A percentile compares a stretch with the other conserved stretches of the same genome.
Conservation (phyloP, 352 stramenopile species). For the Phytophthora pseudosyringae region DNA sequence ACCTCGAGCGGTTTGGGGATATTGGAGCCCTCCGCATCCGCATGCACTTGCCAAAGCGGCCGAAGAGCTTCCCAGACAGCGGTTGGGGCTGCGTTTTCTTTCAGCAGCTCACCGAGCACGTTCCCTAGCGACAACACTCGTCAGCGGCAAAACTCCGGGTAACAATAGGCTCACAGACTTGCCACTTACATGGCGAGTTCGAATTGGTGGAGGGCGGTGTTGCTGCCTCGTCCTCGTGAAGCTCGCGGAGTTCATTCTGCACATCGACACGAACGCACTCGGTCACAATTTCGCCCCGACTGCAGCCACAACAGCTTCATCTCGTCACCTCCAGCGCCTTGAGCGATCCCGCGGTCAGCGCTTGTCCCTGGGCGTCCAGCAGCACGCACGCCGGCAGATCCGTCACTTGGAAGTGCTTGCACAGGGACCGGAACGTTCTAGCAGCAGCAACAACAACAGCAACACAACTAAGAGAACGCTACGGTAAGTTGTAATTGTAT, state of each 20-base stretch:
- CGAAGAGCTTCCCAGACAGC: slow-evolving; percentile 21
- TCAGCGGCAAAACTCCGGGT: background rate
- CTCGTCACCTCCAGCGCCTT: slow-evolving; percentile 18
- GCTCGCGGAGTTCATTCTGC: slow-evolving; percentile 21
- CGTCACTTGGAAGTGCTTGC: slow-evolving; percentile 50
- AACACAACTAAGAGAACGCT: too few relatives aligned
- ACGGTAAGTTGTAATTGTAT: background rate
- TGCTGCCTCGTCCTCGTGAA: slow-evolving; percentile 5
- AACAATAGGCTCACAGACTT: background rate
- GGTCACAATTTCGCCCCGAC: background rate
- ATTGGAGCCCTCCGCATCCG: background rate
- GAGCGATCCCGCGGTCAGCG: slow-evolving; percentile 15
- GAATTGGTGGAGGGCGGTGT: background rate
- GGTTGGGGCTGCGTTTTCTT: background rate
- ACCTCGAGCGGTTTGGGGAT: slow-evolving; percentile 9
- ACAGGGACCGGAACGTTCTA: slow-evolving; percentile 49
- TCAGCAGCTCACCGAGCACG: slow-evolving; percentile 31
- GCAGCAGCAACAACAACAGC: background rate
- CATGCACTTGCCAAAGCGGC: slow-evolving; percentile 32
- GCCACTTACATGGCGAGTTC: slow-evolving; percentile 18
- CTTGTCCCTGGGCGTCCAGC: slow-evolving; percentile 33
- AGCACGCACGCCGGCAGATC: slow-evolving; percentile 45
- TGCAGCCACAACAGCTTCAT: background rate
- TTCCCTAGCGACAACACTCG: slow-evolving; percentile 19
- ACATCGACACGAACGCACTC: background rate